phyloP scores from a whole-genome alignment of 2,329 filamentous ascomycete species.

The Cladophialophora yegresii region DNA sequence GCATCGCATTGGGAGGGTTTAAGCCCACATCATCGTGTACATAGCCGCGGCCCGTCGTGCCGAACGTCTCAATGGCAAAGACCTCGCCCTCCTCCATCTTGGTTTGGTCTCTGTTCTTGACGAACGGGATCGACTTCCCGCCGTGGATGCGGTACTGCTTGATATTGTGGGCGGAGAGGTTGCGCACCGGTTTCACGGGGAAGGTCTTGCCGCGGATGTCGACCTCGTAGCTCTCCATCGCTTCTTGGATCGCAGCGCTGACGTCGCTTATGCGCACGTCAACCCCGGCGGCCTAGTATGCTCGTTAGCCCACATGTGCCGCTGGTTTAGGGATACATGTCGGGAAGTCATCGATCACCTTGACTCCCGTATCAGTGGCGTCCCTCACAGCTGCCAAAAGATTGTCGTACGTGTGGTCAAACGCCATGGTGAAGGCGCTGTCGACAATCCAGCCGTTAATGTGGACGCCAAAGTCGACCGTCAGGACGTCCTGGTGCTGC shows the following conservation, averaged over 20 bases:
- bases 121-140: constrained; percentile 58
- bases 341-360: constrained; percentile 38
- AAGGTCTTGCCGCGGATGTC: constrained; percentile 56
- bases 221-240: constrained; percentile 64
- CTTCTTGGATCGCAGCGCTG: constrained; percentile 61
- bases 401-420: constrained; percentile 73
- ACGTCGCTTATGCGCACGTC: constrained; percentile 59
- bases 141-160: constrained; percentile 58
- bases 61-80: constrained; percentile 63
- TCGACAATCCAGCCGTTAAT: constrained; percentile 79
- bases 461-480: constrained; percentile 80
- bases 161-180: constrained; percentile 60
- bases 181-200: constrained; percentile 59
- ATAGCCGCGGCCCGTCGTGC: constrained; percentile 56
- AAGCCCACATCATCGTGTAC: constrained; percentile 50
- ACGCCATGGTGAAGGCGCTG: constrained; percentile 76
- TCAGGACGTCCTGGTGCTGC: constrained; percentile 73
- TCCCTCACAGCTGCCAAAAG: constrained; percentile 72
- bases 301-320: constrained; percentile 12
- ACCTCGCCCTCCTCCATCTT: constrained; percentile 63
- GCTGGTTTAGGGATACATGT: constrained; percentile 12
- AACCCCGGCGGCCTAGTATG: constrained; percentile 52
- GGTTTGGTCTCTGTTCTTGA: constrained; percentile 53
- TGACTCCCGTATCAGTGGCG: constrained; percentile 66
- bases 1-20: not conserved